phyloP scores from a whole-genome alignment of 768 basidiomycete species.

The Lactifluus piperatus region DNA sequence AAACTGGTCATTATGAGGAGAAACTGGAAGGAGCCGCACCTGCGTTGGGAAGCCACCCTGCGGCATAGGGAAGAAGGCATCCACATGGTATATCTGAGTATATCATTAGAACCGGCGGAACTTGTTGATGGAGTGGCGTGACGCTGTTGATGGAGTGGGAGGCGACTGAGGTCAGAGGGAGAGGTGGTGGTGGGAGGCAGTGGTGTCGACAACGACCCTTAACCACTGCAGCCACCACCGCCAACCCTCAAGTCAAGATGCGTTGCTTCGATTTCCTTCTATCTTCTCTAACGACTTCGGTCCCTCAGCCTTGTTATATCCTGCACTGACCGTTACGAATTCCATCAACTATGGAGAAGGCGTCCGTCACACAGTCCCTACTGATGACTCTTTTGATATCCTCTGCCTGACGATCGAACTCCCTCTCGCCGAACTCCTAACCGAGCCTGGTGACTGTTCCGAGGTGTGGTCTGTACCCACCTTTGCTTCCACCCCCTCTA shows the following conservation, averaged over 20 bases:
- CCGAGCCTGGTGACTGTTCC: slow-evolving; percentile 31
- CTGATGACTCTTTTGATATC: slow-evolving; percentile 50
- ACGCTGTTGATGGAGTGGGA: no score
- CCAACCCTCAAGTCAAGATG: no score
- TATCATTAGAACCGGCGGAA: neutral
- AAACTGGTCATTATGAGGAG: neutral
- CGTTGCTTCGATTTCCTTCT: slow-evolving; percentile 58
- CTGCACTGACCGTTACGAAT: slow-evolving; percentile 57
- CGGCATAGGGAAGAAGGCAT: no score
- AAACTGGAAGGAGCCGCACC: neutral
- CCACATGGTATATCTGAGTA: neutral
- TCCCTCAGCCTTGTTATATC: slow-evolving; percentile 64
- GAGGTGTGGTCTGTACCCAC: slow-evolving; percentile 24
- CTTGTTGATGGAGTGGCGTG: no score
- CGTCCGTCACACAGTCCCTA: slow-evolving; percentile 36
- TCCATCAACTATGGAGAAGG: slow-evolving; percentile 75
- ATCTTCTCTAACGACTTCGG: slow-evolving; percentile 71
- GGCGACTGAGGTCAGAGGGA: no score
- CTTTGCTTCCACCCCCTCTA: slow-evolving; percentile 9
- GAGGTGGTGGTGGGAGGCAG: no score
- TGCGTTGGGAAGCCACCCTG: neutral
- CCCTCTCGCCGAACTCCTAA: slow-evolving; percentile 71
- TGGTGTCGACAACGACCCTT: no score
- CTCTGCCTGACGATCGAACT: slow-evolving; percentile 76
- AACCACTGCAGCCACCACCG: no score